A percentile compares a stretch with the other conserved stretches of the same genome.
Conservation (phyloP, 139 green algal genomes). For the Nannochloris sp. region DNA sequence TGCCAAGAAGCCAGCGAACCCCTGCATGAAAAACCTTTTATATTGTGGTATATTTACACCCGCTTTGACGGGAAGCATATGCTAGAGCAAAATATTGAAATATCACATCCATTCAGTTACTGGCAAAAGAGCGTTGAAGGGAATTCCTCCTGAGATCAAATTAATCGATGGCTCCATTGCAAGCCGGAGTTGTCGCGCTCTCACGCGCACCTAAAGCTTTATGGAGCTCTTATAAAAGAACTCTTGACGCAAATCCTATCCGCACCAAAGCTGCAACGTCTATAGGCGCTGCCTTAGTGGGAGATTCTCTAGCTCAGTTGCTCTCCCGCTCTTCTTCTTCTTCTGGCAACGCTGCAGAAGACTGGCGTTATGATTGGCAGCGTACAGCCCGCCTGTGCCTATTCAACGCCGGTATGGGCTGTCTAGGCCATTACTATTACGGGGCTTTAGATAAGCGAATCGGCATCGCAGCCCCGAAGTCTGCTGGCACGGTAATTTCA, state of each 20-base stretch:
- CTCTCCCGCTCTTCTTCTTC: background rate
- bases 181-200: too few species aligned
- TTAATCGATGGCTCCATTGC: too few species aligned
- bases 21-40: too few species aligned
- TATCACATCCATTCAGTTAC: too few species aligned
- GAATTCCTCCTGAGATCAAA: too few species aligned
- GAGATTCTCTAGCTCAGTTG: slow-evolving; percentile 21
- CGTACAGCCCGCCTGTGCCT: slow-evolving; percentile 16
- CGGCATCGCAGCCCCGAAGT: slow-evolving; percentile 22
- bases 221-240: background rate
- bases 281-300: slow-evolving; percentile 11
- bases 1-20: too few species aligned
- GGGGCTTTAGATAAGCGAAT: slow-evolving; percentile 23
- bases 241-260: slow-evolving; percentile 2
- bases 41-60: too few species aligned
- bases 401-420: slow-evolving; percentile 15
- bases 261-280: slow-evolving; percentile 17
- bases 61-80: too few species aligned
- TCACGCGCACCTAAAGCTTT: background rate
- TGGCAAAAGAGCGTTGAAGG: too few species aligned
- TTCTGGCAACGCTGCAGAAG: background rate
- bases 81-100: too few species aligned
- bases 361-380: slow-evolving; percentile 8
- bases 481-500: slow-evolving; percentile 19
- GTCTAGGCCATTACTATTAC: slow-evolving; percentile 31